A percentile compares a stretch with the other conserved stretches of the same genome.
phyloP scores from a whole-genome alignment of 176 grass and related monocot species.

The Bothriochloa decipiens region DNA sequence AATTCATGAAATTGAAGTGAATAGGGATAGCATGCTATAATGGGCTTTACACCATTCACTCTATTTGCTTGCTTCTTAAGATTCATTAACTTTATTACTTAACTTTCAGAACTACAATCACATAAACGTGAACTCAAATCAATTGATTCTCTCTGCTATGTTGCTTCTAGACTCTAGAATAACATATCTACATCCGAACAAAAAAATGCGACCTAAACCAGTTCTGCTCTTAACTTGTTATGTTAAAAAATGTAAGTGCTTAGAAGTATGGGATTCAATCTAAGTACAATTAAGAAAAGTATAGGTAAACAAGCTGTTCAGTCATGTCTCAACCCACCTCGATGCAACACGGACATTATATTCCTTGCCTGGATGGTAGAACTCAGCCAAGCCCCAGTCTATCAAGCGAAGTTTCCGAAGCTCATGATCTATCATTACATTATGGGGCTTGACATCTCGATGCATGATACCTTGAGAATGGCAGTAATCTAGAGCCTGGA shows the following conservation, averaged over 20 bases:
- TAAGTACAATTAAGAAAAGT: slow-evolving; percentile 11
- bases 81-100: neutral
- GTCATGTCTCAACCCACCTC: slow-evolving; percentile 57
- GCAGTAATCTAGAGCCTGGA: slow-evolving; percentile 85
- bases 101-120: slow-evolving; percentile 11
- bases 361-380: slow-evolving; percentile 95
- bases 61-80: slow-evolving; percentile 4
- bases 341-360: slow-evolving; percentile 98
- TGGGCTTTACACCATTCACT: neutral
- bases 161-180: slow-evolving; percentile 26
- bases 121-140: slow-evolving; percentile 7
- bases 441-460: slow-evolving; percentile 97
- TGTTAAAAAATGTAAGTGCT: neutral
- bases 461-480: slow-evolving; percentile 98
- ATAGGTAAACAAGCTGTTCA: neutral
- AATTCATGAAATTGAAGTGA: slow-evolving; percentile 12
- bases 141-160: neutral
- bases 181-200: neutral
- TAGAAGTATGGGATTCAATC: slow-evolving; percentile 12
- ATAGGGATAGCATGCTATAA: neutral
- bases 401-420: slow-evolving; percentile 89
- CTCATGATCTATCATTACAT: slow-evolving; percentile 98
- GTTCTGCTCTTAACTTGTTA: slow-evolving; percentile 15
- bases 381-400: slow-evolving; percentile 97
- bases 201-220: neutral